Evolutionary conservation across 352 stramenopile species (phyloP).

Genomic region (Pythium guiyangense): DNA sequence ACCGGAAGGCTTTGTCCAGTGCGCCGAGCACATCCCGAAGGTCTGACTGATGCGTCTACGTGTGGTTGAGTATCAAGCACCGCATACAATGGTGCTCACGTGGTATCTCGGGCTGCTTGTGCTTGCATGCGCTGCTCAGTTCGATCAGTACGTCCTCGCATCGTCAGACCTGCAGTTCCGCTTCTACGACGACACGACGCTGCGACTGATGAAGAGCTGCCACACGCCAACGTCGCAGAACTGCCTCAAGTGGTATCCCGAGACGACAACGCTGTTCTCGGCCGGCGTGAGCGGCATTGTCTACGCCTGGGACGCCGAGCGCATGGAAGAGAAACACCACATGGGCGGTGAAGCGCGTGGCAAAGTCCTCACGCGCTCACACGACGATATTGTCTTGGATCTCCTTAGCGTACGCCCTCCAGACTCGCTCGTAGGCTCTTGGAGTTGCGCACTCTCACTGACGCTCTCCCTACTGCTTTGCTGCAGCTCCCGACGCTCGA

Average conservation of each 20-base stretch:
- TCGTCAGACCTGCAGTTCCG: constrained; percentile 78
- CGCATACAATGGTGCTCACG: background rate
- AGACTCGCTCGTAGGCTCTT: background rate
- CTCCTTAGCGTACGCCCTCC: constrained; percentile 50
- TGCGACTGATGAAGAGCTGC: constrained; percentile 72
- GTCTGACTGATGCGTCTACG: constrained; percentile 10
- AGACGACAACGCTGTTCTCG: constrained; percentile 69
- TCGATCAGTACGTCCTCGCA: constrained; percentile 74
- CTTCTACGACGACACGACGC: constrained; percentile 77
- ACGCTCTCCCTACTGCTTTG: background rate
- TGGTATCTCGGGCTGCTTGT: background rate
- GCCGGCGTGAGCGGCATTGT: constrained; percentile 79
- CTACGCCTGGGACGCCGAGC: constrained; percentile 81
- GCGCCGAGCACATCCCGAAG: constrained; percentile 67
- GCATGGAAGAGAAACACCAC: constrained; percentile 81
- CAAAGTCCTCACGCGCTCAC: constrained; percentile 58
- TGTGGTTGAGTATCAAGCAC: background rate
- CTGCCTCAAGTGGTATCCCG: constrained; percentile 77
- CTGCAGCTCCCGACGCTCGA: constrained; percentile 67
- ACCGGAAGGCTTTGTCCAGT: constrained; percentile 72
- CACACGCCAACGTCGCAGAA: constrained; percentile 78
- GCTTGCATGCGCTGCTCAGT: constrained; percentile 14
- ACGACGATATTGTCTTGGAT: constrained; percentile 86
- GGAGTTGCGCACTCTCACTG: too few species aligned
- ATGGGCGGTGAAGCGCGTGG: constrained; percentile 65